Percentiles rank a stretch among this genome's conserved stretches.
Evolutionary conservation across 192 early-diverging fungal genomes (phyloP).

Genomic region (Allomyces javanicus): DNA sequence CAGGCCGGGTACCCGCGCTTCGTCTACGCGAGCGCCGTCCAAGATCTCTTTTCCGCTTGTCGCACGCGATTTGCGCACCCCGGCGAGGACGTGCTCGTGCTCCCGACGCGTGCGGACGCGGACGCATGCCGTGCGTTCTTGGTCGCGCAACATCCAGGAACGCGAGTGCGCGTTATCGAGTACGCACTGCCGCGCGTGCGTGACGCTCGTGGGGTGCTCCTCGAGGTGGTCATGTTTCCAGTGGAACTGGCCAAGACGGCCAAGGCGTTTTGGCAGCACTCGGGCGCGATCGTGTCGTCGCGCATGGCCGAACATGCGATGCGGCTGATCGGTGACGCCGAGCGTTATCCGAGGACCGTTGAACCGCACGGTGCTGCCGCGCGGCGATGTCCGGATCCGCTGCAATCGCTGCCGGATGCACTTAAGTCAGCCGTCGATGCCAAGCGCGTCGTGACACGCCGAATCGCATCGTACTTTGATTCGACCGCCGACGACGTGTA

Average conservation of each 20-base stretch:
- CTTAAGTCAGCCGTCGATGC: constrained; percentile 44
- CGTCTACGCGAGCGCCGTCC: constrained; percentile 45
- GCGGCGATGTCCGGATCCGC: no score
- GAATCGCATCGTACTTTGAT: constrained; percentile 61
- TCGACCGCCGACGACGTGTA: constrained; percentile 62
- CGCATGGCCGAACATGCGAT: constrained; percentile 71
- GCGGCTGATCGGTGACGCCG: constrained; percentile 13
- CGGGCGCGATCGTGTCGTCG: constrained; percentile 71
- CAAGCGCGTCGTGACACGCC: constrained; percentile 47
- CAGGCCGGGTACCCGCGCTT: constrained; percentile 83
- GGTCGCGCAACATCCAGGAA: constrained; percentile 1
- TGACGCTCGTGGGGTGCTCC: constrained; percentile 19
- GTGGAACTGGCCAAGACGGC: constrained; percentile 41
- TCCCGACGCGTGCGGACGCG: constrained; percentile 15
- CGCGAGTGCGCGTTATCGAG: constrained; percentile 40
- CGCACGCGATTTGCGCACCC: not conserved
- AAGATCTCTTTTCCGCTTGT: constrained; percentile 7
- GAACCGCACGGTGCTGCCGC: no score
- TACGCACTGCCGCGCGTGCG: constrained; percentile 32
- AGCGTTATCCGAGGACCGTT: no score
- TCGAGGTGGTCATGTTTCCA: constrained; percentile 59
- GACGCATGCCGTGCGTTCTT: constrained; percentile 38
- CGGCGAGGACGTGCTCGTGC: constrained; percentile 5
- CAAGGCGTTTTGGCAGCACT: constrained; percentile 95
- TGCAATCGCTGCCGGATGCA: no score